phyloP scores from a whole-genome alignment of 202 grass and related monocot genomes.

The Schoenoplectus triqueter region DNA sequence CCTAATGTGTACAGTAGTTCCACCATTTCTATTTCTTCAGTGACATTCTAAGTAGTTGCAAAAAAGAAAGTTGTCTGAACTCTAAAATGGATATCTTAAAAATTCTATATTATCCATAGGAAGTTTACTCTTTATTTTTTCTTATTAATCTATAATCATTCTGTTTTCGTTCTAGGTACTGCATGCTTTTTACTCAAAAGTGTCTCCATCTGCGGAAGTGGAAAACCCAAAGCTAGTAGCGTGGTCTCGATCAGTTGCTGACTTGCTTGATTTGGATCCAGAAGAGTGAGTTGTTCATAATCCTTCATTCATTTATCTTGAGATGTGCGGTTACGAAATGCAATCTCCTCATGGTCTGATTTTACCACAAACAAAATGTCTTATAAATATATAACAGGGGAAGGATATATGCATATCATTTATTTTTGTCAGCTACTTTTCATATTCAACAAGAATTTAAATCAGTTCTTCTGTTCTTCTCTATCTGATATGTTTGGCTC shows the following conservation, averaged over 20 bases:
- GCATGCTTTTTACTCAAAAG: conserved; percentile 82
- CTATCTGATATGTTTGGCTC: background rate
- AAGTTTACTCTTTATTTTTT: background rate
- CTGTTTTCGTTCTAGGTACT: conserved; percentile 56
- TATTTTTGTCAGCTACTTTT: background rate
- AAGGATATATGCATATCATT: background rate
- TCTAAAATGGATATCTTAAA: background rate
- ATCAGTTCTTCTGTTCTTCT: background rate
- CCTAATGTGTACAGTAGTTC: background rate
- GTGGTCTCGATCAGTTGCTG: conserved; percentile 70
- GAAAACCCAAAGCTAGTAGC: conserved; percentile 79
- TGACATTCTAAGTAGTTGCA: background rate
- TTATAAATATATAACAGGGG: background rate
- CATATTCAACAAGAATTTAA: background rate
- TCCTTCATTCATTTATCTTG: background rate
- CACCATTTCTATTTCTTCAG: background rate
- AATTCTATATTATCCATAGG: conserved; percentile 4
- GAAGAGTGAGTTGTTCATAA: conserved; percentile 59
- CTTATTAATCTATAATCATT: background rate
- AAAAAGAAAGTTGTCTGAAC: background rate
- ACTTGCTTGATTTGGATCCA: conserved; percentile 92
- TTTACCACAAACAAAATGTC: background rate
- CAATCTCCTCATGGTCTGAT: background rate
- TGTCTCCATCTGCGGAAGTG: conserved; percentile 72
- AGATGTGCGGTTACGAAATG: background rate